phyloP scores from a whole-genome alignment of 2,329 filamentous ascomycete genomes.

The Bisporella sp. region DNA sequence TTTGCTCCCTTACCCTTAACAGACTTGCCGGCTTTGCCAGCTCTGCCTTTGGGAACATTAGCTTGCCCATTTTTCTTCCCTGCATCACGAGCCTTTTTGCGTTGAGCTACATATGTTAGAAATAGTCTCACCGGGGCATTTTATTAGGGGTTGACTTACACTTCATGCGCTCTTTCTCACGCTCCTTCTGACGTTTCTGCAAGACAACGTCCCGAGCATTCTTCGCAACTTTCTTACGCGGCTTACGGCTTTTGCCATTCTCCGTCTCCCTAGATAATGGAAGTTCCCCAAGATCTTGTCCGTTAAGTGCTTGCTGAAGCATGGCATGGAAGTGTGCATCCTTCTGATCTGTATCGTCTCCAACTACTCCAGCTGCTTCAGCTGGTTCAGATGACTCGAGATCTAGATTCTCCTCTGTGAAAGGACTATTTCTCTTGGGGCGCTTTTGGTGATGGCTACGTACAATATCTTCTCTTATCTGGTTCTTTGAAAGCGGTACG shows the following conservation, averaged over 20 bases:
- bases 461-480: too few species aligned
- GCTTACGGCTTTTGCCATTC: conserved; percentile 11
- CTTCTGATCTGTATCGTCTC: conserved; percentile 1
- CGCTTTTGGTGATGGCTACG: too few species aligned
- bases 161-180: conserved; percentile 16
- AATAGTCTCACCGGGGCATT: too few species aligned
- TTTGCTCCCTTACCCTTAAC: conserved; percentile 3
- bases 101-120: too few species aligned
- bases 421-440: too few species aligned
- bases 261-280: neutral
- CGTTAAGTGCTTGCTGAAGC: conserved; percentile 10
- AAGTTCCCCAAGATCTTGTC: neutral
- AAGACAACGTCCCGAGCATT: conserved; percentile 11
- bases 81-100: conserved; percentile 6
- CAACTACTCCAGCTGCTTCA: neutral
- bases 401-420: too few species aligned
- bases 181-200: conserved; percentile 6
- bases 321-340: conserved; percentile 3
- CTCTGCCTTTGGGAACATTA: conserved; percentile 1
- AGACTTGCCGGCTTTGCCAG: conserved; percentile 8
- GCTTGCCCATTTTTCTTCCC: neutral
- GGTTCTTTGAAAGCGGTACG: too few species aligned
- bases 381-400: too few species aligned
- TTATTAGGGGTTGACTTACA: conserved; percentile 3
- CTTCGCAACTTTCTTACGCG: conserved; percentile 14